Evolutionary conservation across 2,329 filamentous ascomycete species (phyloP).

Genomic region (Cryoendolithus antarcticus): DNA sequence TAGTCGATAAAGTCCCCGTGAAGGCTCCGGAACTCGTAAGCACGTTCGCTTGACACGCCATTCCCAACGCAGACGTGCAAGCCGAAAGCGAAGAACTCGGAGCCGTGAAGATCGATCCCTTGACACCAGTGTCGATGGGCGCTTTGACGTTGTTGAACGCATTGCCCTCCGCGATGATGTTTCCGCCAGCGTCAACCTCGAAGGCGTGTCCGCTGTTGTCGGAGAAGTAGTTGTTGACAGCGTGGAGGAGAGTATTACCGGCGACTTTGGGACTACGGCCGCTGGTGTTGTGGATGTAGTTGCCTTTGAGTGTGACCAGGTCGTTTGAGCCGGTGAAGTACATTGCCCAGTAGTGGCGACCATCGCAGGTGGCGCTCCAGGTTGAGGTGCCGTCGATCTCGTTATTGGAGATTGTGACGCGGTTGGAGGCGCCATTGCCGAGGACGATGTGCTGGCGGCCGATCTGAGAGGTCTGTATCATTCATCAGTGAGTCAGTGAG

Average conservation of each 20-base stretch:
- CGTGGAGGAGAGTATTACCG: conserved; percentile 45
- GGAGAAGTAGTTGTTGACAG: conserved; percentile 52
- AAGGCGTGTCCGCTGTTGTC: conserved; percentile 46
- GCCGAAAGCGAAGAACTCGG: conserved; percentile 6
- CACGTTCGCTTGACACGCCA: conserved; percentile 38
- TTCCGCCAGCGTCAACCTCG: conserved; percentile 30
- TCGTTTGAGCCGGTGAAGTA: conserved; percentile 47
- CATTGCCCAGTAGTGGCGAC: conserved; percentile 48
- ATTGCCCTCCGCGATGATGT: conserved; percentile 45
- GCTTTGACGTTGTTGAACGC: conserved; percentile 43
- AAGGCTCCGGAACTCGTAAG: conserved; percentile 13
- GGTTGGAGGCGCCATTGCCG: conserved; percentile 40
- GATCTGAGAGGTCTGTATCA: conserved; percentile 39
- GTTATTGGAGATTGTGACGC: conserved; percentile 49
- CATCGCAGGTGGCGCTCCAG: conserved; percentile 47
- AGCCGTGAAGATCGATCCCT: conserved; percentile 26
- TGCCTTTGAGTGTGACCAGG: conserved; percentile 45
- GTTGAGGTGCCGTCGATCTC: conserved; percentile 44
- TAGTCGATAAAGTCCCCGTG: conserved; percentile 24
- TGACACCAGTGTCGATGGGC: conserved; percentile 29
- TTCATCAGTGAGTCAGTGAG: conserved; percentile 22
- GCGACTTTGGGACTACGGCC: conserved; percentile 46
- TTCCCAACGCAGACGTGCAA: conserved; percentile 29
- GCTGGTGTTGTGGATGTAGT: conserved; percentile 48
- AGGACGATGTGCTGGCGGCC: conserved; percentile 50